Base-by-base conservation (phyloP, 1,139 yeast genomes). In the Pichia sp. region DNA sequence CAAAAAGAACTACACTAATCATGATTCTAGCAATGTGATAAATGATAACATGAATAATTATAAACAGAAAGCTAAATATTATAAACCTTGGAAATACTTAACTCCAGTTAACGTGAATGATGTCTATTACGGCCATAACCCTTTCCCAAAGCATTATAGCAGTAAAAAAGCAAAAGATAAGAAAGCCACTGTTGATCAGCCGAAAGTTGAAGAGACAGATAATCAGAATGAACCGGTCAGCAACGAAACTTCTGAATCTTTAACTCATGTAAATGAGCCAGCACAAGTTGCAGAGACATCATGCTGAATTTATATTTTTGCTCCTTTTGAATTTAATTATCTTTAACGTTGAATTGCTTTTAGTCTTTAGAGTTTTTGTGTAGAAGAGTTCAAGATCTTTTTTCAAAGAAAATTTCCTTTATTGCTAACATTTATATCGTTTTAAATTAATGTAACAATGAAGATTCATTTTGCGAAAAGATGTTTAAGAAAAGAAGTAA, bases 401-500 rank as follows among this genome's bases (percentile, higher is more conserved):
- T 36, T 36, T 20, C 24, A 36, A 8, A 36, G 40, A 36, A 36
- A 17, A 2, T 14, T 20, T 42, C 30, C 10, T 42, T 42, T 42
- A 42, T 9, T 42, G n/a, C 12, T 42, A 20, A 34, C 16, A 8
- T 44, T n/a, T 8, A 38, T 36, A 9, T 29, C 16, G 30, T 27
- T 34, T 45, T 30, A 38, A 7, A 8, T 51, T 34, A 45, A 29
- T 24, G 29, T 17, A 48, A 48, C 45, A 48, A 29, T 36, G 44
- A 38, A 38, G 34, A 48, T 40, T 40, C 27, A 33, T 45, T 45
- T 54, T 50, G 52, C 52, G 47, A 49, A 53, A 48, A 44, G 40
- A 42, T 54, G 45, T 53, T 46, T 48, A 55, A 53, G 58, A 48
- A 53, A 50, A 55, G 53, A 50, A 55, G 51, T 49, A 51, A 53